Base-by-base conservation (phyloP, 2,329 filamentous ascomycete species). In the Cryphonectria radicalis region DNA sequence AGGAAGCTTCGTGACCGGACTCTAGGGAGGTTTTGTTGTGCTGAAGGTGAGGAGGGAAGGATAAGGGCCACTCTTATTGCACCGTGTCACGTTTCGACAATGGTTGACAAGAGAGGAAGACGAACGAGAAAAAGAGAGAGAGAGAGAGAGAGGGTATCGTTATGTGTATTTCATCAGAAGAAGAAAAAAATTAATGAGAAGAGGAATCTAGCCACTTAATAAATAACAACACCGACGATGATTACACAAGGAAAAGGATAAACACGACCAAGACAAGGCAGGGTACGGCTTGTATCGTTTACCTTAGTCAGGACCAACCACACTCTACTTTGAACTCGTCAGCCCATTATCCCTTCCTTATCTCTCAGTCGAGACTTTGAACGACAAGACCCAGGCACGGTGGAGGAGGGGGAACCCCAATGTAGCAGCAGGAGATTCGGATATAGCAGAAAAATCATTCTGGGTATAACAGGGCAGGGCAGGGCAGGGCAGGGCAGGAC, bases 291-390 rank as follows among this genome's bases (percentile, higher is more conserved):
- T 50, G 46, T 8, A 19, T 46, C 43, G 43, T 7, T 50, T n/a
- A 50, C 46, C 46, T 50, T 50, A 50, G 46, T 50, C 46, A 50
- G 19, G 46, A 50, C 22, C 19, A n/a, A n/a, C 60, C 25, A n/a
- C 10, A 40, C 40, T 32, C 35, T 40, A n/a, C 25, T 2, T 17
- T 14, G 17, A 46, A 68, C 57, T 70, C 57, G 69, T 67, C 69
- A 67, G 69, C 69, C 19, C 42, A 55, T 42, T n/a, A n/a, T n/a
- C 57, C 43, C 57, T 46, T 63, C 43, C 62, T 25, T n/a, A 43
- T 25, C 25, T 64, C 14, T 46, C 37, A 13, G n/a, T 14, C 37
- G 22, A n/a, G 6, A 14, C 62, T 63, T 32, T n/a, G 28, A n/a
- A 40, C 14, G 14, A 32, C 13, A 28, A 59, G 28, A 19, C 55